Evolutionary conservation across 106 monocot species (phyloP), one percentile per base, ranked within the genome.

Genomic region (Acanthochlamys bracteata): DNA sequence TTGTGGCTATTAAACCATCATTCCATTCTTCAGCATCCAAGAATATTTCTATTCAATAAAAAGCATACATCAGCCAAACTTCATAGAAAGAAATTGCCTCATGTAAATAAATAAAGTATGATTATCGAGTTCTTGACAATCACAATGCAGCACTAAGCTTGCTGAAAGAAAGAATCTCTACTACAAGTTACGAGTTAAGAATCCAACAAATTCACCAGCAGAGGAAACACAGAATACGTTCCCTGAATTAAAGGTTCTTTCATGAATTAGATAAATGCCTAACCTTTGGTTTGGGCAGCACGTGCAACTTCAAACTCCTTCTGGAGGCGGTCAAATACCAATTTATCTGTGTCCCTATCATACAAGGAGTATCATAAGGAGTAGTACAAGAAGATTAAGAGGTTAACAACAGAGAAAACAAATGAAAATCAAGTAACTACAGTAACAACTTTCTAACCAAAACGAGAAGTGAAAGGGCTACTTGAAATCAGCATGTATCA

Each of bases 1-100:
- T 91, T 20, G 96, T 98, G 27, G 96, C 96, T 63, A 98, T 43
- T 66, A 98, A 66, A 41, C 96, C 96, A 81, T 98, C 96, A 77
- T 98, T 98, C 96, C 96, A 98, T 25, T 91, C 82, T 16, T 98
- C 96, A n/a, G 64, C 85, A 70, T 98, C 83, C 74, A 98, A 70
- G 43, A 41, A 68, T 72, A 88, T 75, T 65, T 88, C 96, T 98
- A 75, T 43, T 13, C 62, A 80, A 53, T 46, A 78, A 61, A 15
- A 68, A 25, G 64, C 52, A 53, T 25, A 11, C 9, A 56, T 14
- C 7, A 57, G 8, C 12, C 25, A 60, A 19, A 33, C 16, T 33
- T 15, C 2, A 27, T 33, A 17, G 27, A 33, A 3, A 6, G 10
- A 60, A 33, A 27, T 14, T 11, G 7, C 25, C 26, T 33, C 1